Evolutionary conservation across 495 filamentous ascomycete species (phyloP).

Genomic region (Neurospora pannonica): DNA sequence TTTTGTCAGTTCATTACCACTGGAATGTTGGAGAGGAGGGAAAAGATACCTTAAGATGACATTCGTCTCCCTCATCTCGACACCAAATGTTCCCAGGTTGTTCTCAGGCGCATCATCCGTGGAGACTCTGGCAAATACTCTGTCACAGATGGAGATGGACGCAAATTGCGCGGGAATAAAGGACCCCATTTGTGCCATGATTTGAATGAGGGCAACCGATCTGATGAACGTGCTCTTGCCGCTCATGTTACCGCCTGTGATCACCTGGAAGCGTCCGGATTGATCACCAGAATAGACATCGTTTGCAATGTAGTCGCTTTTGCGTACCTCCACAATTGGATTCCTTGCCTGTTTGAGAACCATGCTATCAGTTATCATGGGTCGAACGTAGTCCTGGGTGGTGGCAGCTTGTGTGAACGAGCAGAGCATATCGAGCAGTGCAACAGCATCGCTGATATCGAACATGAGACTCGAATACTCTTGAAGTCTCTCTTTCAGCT

Average conservation of each 20-base stretch:
- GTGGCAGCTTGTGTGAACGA: constrained; percentile 74
- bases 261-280: constrained; percentile 75
- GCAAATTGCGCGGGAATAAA: constrained; percentile 85
- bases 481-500: constrained; percentile 58
- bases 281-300: constrained; percentile 69
- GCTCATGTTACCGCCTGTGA: constrained; percentile 97
- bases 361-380: constrained; percentile 63
- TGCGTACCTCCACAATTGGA: constrained; percentile 56
- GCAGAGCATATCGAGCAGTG: constrained; percentile 86
- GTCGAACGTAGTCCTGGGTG: constrained; percentile 68
- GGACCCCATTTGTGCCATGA: constrained; percentile 90
- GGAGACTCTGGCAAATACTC: constrained; percentile 80
- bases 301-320: constrained; percentile 68
- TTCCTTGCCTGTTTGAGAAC: constrained; percentile 76
- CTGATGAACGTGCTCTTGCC: constrained; percentile 97
- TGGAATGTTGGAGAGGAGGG: constrained; percentile 27
- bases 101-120: constrained; percentile 82
- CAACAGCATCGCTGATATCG: constrained; percentile 72
- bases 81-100: constrained; percentile 86
- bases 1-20: constrained; percentile 22
- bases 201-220: constrained; percentile 68
- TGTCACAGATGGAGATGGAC: constrained; percentile 66
- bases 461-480: constrained; percentile 61
- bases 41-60: constrained; percentile 59
- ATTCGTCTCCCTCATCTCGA: constrained; percentile 93